Base-by-base conservation (phyloP, 2,329 filamentous ascomycete genomes). In the Fusarium zealandicum region DNA sequence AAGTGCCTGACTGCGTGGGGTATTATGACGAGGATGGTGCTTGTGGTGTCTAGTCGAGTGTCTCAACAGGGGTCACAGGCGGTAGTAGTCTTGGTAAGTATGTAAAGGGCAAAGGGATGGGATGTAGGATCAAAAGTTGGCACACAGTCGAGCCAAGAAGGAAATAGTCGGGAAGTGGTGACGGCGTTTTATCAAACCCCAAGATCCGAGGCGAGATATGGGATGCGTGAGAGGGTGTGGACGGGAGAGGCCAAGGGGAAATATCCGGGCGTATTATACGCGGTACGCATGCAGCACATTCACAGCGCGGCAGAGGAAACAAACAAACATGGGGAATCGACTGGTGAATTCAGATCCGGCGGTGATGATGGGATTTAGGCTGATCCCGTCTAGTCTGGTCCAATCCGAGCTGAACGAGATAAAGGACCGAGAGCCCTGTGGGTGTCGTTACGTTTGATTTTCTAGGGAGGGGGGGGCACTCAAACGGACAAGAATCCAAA, bases 351-450 rank as follows among this genome's bases (percentile, higher is more conserved):
- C 7, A 38, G 36, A 38, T 38, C 36, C 36, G 40, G 31, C 17
- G 28, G 41, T 45, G 46, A 40, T 28, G 27, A n/a, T n/a, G n/a
- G n/a, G 35, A 35, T 49, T 61, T 59, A 61, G 58, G 40, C 57
- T 61, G 53, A 61, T 61, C 35, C 57, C 47, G 38, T 27, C 47
- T 12, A 32, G 12, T 31, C 35, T 36, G 27, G 25, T 41, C 28
- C 20, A 36, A 17, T 28, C 13, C 55, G 9, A 49, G 40, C 22
- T 25, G 12, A 47, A 36, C 16, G 16, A 17, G 30, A 45, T 14
- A 59, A 61, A 48, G 48, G 58, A 52, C 52, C 45, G 51, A 59
- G 54, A 47, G 35, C 51, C n/a, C n/a, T n/a, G n/a, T n/a, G n/a
- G n/a, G n/a, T n/a, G n/a, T n/a, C n/a, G n/a, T n/a, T n/a, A n/a